Evolutionary conservation across 257 asterid species (phyloP).

Genomic region (Fraxinus excelsior): DNA sequence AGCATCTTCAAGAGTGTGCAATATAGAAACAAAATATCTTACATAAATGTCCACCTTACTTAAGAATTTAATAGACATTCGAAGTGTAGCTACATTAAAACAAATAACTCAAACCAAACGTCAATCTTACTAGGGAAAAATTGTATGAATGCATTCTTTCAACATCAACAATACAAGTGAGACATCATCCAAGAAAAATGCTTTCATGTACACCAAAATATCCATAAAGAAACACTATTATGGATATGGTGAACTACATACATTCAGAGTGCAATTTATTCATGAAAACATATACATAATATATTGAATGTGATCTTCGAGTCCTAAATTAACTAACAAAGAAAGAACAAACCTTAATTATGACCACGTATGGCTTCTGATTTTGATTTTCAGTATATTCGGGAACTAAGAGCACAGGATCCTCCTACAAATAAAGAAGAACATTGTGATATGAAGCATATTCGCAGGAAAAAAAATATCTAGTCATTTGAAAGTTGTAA

Average conservation of each 20-base stretch:
- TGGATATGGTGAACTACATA: neutral
- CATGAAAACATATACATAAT: neutral
- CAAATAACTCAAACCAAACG: neutral
- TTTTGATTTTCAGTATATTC: slow-evolving; percentile 63
- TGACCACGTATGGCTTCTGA: slow-evolving; percentile 93
- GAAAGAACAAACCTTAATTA: slow-evolving; percentile 70
- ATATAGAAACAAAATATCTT: neutral
- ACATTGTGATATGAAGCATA: slow-evolving; percentile 14
- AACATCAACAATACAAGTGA: neutral
- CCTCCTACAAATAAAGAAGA: slow-evolving; percentile 59
- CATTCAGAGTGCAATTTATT: neutral
- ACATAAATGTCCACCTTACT: neutral
- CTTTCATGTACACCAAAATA: neutral
- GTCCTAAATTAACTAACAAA: neutral
- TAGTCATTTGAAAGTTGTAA: neutral
- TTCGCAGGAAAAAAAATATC: slow-evolving; percentile 14
- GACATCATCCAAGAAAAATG: neutral
- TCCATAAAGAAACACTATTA: neutral
- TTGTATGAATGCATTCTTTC: neutral
- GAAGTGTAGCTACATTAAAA: neutral
- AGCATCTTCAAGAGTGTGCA: neutral
- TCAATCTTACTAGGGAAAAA: neutral
- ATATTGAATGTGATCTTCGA: neutral
- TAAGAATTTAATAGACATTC: neutral
- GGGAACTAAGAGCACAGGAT: slow-evolving; percentile 82